Evolutionary conservation across 768 basidiomycete species (phyloP).

Genomic region (Cytidiella melzeri): DNA sequence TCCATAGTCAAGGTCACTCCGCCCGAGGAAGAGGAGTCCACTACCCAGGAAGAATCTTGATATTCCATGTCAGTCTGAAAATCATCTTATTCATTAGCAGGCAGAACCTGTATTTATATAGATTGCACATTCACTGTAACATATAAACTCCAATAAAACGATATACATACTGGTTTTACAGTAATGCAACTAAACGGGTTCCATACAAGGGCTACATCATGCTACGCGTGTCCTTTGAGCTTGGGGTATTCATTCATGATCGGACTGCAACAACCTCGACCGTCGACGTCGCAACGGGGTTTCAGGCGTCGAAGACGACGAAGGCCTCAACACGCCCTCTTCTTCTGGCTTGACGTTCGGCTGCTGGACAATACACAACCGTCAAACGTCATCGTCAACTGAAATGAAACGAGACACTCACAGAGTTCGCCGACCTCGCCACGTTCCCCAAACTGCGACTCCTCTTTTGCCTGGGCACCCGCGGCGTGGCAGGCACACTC

Average conservation of each 20-base stretch:
- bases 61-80: too few relatives aligned
- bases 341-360: slow-evolving; percentile 9
- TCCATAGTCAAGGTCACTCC: background rate
- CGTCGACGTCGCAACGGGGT: slow-evolving; percentile 12
- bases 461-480: slow-evolving; percentile 5
- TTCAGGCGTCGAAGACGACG: slow-evolving; percentile 4
- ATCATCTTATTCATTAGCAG: too few relatives aligned
- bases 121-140: too few relatives aligned
- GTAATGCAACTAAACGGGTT: too few relatives aligned
- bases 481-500: background rate
- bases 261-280: slow-evolving; percentile 8
- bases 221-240: background rate
- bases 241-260: slow-evolving; percentile 3
- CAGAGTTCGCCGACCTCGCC: background rate
- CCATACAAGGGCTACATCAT: background rate
- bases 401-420: slow-evolving; percentile 1
- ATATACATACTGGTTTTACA: too few relatives aligned
- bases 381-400: too few relatives aligned
- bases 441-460: slow-evolving; percentile 8
- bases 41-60: too few relatives aligned
- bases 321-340: background rate
- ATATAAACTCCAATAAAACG: too few relatives aligned
- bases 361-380: too few relatives aligned
- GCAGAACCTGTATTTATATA: too few relatives aligned
- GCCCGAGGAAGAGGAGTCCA: slow-evolving; percentile 3